phyloP scores from a whole-genome alignment of 2,329 filamentous ascomycete species.

The Arthrobotrys megalospora region DNA sequence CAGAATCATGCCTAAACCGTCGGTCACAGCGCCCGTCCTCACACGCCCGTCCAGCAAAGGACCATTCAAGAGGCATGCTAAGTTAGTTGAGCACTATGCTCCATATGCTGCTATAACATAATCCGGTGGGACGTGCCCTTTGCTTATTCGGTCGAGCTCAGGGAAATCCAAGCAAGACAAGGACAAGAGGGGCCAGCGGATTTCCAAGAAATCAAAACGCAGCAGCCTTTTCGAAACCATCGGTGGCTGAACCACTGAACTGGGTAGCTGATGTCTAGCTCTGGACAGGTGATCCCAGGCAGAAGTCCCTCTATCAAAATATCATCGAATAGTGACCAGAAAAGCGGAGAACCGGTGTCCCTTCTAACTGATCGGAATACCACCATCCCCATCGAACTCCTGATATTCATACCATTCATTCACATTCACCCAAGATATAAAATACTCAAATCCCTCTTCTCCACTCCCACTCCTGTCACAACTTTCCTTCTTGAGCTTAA shows the following conservation, averaged over 20 bases:
- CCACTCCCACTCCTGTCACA: constrained; percentile 43
- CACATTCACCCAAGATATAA: constrained; percentile 3
- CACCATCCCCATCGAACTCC: constrained; percentile 28
- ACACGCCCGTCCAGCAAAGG: constrained; percentile 44
- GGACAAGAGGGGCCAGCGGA: constrained; percentile 32
- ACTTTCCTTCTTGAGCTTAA: constrained; percentile 60
- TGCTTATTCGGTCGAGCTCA: constrained; percentile 57
- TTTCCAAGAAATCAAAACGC: constrained; percentile 53
- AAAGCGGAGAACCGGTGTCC: constrained; percentile 34
- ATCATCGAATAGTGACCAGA: constrained; percentile 6
- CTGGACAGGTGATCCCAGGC: constrained; percentile 58
- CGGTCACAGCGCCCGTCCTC: constrained; percentile 16
- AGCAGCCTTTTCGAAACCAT: constrained; percentile 49
- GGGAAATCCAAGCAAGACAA: constrained; percentile 12
- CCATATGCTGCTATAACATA: neutral
- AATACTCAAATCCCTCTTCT: constrained; percentile 49
- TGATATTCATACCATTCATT: constrained; percentile 23
- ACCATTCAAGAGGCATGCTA: constrained; percentile 21
- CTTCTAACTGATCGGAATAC: constrained; percentile 12
- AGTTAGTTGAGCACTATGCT: too few relatives aligned
- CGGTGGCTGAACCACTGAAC: constrained; percentile 61
- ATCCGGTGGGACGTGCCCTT: constrained; percentile 43
- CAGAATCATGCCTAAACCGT: constrained; percentile 41
- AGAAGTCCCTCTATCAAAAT: constrained; percentile 35
- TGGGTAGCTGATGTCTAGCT: constrained; percentile 58